Evolutionary conservation across 2,329 filamentous ascomycete genomes (phyloP).

Genomic region (Cercospora janseana): DNA sequence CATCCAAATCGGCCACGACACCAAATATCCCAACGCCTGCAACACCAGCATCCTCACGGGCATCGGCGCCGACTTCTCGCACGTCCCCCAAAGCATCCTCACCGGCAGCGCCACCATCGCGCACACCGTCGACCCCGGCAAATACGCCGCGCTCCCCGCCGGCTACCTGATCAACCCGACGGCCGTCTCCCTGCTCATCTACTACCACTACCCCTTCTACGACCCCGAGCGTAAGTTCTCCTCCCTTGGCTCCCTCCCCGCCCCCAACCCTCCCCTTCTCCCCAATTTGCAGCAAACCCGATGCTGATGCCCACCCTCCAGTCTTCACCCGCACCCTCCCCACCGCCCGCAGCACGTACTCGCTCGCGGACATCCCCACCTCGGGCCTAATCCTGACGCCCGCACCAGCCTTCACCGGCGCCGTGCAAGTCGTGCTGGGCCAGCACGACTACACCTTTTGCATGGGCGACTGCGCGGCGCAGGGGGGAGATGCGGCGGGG

Average conservation of each 20-base stretch:
- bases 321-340: constrained; percentile 30
- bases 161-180: constrained; percentile 34
- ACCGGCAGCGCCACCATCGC: constrained; percentile 36
- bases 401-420: constrained; percentile 28
- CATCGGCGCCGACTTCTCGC: constrained; percentile 33
- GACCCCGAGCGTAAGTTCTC: too few relatives aligned
- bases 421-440: constrained; percentile 36
- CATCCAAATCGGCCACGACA: too few relatives aligned
- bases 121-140: constrained; percentile 29
- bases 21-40: neutral
- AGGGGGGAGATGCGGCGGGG: constrained; percentile 28
- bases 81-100: constrained; percentile 27
- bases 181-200: constrained; percentile 32
- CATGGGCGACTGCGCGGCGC: constrained; percentile 34
- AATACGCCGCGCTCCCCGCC: constrained; percentile 32
- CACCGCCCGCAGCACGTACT: too few relatives aligned
- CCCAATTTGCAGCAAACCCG: too few relatives aligned
- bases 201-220: constrained; percentile 36
- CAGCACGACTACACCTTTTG: constrained; percentile 36
- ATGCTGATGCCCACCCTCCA: constrained; percentile 31
- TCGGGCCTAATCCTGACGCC: too few relatives aligned
- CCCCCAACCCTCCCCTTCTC: too few relatives aligned
- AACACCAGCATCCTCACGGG: constrained; percentile 43
- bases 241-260: too few relatives aligned
- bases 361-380: too few relatives aligned